phyloP scores from a whole-genome alignment of 352 stramenopile species.

The Globisporangium parvum region DNA sequence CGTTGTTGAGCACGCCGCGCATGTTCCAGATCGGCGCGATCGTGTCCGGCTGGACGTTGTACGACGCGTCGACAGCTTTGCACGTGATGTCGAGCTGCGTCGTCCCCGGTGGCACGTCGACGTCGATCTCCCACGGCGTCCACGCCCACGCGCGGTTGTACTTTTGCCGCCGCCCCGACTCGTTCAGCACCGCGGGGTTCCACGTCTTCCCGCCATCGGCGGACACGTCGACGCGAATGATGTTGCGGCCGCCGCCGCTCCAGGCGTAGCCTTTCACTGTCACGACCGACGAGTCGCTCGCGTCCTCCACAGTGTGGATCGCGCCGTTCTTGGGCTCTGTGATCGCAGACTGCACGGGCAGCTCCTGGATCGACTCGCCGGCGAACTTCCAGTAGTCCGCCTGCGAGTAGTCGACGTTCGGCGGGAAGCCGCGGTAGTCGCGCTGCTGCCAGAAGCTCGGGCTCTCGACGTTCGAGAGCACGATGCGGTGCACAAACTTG shows the following conservation, averaged over 20 bases:
- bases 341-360: constrained; percentile 89
- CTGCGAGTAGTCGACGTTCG: constrained; percentile 82
- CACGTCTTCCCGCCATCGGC: constrained; percentile 93
- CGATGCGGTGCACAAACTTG: constrained; percentile 95
- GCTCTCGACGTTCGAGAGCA: constrained; percentile 73
- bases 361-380: constrained; percentile 87
- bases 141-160: constrained; percentile 93
- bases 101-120: constrained; percentile 79
- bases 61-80: constrained; percentile 93
- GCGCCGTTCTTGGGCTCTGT: constrained; percentile 71
- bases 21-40: constrained; percentile 97
- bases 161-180: constrained; percentile 78
- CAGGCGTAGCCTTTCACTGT: constrained; percentile 93
- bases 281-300: constrained; percentile 62
- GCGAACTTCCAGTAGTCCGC: constrained; percentile 82
- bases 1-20: constrained; percentile 95
- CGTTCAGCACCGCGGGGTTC: constrained; percentile 82
- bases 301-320: constrained; percentile 41
- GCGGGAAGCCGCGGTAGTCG: constrained; percentile 89
- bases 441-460: constrained; percentile 90
- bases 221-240: constrained; percentile 96
- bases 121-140: constrained; percentile 93
- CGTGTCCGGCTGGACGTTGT: constrained; percentile 96
- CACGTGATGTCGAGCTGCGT: constrained; percentile 86
- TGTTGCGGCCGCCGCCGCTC: constrained; percentile 92